phyloP scores from a whole-genome alignment of 176 grass and related monocot species.

The Chloris gayana region DNA sequence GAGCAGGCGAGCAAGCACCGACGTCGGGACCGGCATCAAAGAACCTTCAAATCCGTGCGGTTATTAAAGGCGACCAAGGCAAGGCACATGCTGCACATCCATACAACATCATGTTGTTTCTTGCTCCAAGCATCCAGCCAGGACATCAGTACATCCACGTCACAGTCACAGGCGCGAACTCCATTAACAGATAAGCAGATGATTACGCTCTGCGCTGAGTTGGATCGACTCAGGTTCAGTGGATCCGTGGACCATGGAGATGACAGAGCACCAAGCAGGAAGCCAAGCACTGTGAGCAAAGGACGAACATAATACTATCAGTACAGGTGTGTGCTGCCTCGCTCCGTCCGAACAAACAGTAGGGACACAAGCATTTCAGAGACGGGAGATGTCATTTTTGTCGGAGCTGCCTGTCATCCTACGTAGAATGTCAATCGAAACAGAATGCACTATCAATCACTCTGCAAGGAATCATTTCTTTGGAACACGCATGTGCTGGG shows the following conservation, averaged over 20 bases:
- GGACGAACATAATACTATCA: not conserved
- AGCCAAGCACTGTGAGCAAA: not conserved
- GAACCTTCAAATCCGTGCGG: slow-evolving; percentile 33
- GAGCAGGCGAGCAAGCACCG: not conserved
- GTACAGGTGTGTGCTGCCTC: not conserved
- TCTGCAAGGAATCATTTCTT: not conserved
- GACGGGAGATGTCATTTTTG: slow-evolving; percentile 8
- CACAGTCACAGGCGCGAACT: not conserved
- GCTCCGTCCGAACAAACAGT: not conserved
- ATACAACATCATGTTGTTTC: slow-evolving; percentile 22
- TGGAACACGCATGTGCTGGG: not conserved
- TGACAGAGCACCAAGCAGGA: not conserved
- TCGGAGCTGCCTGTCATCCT: not conserved
- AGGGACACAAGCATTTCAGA: not conserved
- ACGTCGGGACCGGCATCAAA: not conserved
- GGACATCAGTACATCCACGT: not conserved
- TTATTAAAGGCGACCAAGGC: slow-evolving; percentile 25
- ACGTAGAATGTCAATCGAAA: not conserved
- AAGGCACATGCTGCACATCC: slow-evolving; percentile 12
- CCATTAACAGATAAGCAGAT: not conserved
- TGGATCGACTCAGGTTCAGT: not conserved
- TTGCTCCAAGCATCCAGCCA: slow-evolving; percentile 9
- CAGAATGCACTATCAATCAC: not conserved
- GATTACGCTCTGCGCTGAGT: not conserved
- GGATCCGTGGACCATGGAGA: not conserved